phyloP scores from a whole-genome alignment of 2,329 filamentous ascomycete species.

The Fusarium paranaense region DNA sequence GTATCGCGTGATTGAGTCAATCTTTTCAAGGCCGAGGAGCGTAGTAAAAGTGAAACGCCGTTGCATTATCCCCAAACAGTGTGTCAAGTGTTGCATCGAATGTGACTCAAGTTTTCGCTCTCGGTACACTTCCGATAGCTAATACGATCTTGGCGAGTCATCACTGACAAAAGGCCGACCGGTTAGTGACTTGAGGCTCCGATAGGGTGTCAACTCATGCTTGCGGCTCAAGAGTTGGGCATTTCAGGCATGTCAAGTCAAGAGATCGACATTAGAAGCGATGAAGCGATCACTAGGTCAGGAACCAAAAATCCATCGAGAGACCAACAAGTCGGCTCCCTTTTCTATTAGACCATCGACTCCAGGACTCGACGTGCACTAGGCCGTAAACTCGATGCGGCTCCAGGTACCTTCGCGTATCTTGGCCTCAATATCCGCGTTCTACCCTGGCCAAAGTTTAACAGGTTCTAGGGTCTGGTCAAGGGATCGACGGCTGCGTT shows the following conservation, averaged over 20 bases:
- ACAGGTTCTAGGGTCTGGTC: not conserved
- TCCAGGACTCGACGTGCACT: not conserved
- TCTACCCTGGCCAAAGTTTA: not conserved
- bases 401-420: constrained; percentile 12
- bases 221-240: not conserved
- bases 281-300: not conserved
- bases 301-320: not conserved
- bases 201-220: not conserved
- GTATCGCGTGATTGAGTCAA: not conserved
- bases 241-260: not conserved
- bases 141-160: not conserved
- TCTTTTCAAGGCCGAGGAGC: not conserved
- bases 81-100: not conserved
- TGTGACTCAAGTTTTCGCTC: not conserved
- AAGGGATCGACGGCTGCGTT: not conserved
- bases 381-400: not conserved
- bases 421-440: not conserved
- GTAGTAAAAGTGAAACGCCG: not conserved
- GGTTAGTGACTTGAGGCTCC: not conserved
- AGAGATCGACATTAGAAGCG: not conserved
- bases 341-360: not conserved
- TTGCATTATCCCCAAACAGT: not conserved
- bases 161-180: not conserved
- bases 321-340: not conserved
- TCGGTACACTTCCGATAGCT: not conserved